Conservation (phyloP, 371 early-diverging fungal genomes). For the Rhizopus delemar region DNA sequence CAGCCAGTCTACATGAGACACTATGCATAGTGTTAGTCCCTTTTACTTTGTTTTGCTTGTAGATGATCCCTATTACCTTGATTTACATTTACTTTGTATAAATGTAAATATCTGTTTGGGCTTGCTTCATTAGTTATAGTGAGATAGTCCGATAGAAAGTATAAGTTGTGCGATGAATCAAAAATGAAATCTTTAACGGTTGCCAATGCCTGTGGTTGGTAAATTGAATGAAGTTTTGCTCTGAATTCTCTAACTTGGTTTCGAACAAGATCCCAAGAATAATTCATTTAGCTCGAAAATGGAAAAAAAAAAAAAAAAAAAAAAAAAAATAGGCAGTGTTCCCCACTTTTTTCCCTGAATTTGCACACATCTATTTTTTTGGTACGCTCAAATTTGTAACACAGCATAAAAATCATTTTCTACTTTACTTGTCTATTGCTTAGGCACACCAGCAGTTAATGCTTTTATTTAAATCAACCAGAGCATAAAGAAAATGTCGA, state of each 20-base stretch:
- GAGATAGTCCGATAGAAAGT: constrained; percentile 61
- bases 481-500: no score
- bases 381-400: no score
- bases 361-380: no score
- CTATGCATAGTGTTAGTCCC: not conserved
- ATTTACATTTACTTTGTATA: constrained; percentile 31
- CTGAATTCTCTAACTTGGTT: constrained; percentile 61
- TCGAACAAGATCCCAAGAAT: constrained; percentile 64
- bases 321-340: not conserved
- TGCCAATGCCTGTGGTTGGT: constrained; percentile 33
- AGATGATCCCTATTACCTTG: constrained; percentile 1
- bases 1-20: not conserved
- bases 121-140: constrained; percentile 8
- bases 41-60: not conserved
- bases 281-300: constrained; percentile 22
- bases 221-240: constrained; percentile 37
- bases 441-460: no score
- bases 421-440: no score
- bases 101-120: constrained; percentile 23
- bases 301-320: not conserved
- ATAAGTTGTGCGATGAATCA: constrained; percentile 50
- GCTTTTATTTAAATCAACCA: no score
- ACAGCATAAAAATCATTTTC: no score
- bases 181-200: constrained; percentile 62
- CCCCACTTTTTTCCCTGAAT: no score